Evolutionary conservation across 2,329 filamentous ascomycete species (phyloP).

Genomic region (Hypomyces perniciosus): DNA sequence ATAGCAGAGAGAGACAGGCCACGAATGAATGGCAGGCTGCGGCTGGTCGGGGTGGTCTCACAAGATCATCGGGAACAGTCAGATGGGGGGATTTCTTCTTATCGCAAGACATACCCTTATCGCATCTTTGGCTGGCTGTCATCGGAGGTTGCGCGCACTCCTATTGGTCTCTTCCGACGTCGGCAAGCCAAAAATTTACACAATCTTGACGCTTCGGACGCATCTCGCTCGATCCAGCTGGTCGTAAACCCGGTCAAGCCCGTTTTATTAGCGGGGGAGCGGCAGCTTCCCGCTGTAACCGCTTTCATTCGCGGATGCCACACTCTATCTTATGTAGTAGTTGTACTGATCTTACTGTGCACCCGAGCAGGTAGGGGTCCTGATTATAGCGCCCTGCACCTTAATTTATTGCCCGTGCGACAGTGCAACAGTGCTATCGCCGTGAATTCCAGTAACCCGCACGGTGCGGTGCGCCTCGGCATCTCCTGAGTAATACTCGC

Average conservation of each 20-base stretch:
- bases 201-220: background rate
- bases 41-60: conserved; percentile 7
- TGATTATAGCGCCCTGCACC: too few relatives aligned
- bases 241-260: background rate
- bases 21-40: background rate
- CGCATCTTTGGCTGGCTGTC: background rate
- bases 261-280: background rate
- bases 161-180: conserved; percentile 1
- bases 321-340: too few relatives aligned
- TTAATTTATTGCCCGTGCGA: too few relatives aligned
- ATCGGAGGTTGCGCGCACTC: conserved; percentile 1
- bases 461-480: too few relatives aligned
- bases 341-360: too few relatives aligned
- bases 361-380: too few relatives aligned
- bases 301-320: background rate
- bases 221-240: background rate
- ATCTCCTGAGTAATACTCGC: too few relatives aligned
- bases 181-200: background rate
- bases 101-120: conserved; percentile 4
- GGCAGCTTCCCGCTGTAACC: background rate
- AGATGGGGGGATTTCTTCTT: background rate
- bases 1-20: background rate
- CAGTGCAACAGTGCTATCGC: too few relatives aligned
- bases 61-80: conserved; percentile 8
- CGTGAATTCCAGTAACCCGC: too few relatives aligned